Percentiles rank a stretch among this genome's conserved stretches.
Evolutionary conservation across 495 filamentous ascomycete species (phyloP).

Genomic region (Podospora anserina): DNA sequence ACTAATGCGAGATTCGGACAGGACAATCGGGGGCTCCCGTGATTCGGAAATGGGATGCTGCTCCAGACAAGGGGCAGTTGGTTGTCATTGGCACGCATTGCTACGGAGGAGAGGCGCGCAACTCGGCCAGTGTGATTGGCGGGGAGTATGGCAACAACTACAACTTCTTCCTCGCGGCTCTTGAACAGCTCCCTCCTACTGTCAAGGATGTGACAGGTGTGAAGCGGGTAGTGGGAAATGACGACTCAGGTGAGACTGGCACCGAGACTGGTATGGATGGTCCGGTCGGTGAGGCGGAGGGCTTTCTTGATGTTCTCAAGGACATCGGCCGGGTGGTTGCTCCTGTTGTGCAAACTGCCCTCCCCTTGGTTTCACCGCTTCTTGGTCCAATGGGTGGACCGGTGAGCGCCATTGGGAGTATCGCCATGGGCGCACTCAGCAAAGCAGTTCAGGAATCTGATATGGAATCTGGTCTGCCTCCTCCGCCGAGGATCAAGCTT

Average conservation of each 20-base stretch:
- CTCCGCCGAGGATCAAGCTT: neutral
- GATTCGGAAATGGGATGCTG: neutral
- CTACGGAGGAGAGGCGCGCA: neutral
- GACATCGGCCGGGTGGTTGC: neutral
- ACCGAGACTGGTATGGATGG: neutral
- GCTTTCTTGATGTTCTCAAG: neutral
- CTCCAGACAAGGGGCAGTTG: neutral
- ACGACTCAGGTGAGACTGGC: neutral
- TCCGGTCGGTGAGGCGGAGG: neutral
- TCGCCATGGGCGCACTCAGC: neutral
- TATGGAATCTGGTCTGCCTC: neutral
- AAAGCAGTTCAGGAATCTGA: neutral
- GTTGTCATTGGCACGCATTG: neutral
- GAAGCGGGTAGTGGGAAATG: neutral
- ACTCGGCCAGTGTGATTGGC: neutral
- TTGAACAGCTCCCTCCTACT: neutral
- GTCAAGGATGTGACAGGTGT: neutral
- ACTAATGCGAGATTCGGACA: neutral
- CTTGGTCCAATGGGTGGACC: neutral
- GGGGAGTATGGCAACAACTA: neutral
- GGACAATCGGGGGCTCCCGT: neutral
- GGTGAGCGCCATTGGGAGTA: neutral
- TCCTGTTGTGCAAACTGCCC: neutral
- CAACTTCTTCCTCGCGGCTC: neutral
- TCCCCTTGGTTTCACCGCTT: neutral